phyloP scores from a whole-genome alignment of 2,329 filamentous ascomycete species.

The Aspergillus piperis region DNA sequence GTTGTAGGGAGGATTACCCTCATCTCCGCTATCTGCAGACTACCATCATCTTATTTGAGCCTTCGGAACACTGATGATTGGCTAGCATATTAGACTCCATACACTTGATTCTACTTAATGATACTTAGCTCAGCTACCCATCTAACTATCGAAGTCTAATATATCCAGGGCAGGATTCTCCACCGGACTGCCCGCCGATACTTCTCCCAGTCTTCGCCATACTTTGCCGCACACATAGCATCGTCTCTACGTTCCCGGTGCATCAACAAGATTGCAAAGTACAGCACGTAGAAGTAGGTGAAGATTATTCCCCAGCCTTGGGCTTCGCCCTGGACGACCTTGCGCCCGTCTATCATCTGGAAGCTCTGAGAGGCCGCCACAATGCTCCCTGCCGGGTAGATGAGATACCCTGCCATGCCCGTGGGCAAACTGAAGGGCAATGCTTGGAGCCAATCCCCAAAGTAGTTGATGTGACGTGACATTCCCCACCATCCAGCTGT shows the following conservation, averaged over 20 bases:
- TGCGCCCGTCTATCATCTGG: slow-evolving; percentile 54
- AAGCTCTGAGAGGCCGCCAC: slow-evolving; percentile 12
- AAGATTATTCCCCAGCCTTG: slow-evolving; percentile 76
- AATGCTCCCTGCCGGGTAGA: slow-evolving; percentile 42
- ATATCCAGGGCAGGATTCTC: slow-evolving; percentile 78
- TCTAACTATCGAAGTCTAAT: slow-evolving; percentile 52
- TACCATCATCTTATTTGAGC: no score
- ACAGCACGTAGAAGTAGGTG: slow-evolving; percentile 89
- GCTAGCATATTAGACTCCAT: no score
- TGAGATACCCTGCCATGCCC: slow-evolving; percentile 74
- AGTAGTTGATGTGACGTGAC: slow-evolving; percentile 88
- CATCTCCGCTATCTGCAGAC: no score
- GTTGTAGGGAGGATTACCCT: no score
- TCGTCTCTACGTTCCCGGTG: slow-evolving; percentile 84
- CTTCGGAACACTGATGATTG: no score
- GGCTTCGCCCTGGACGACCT: slow-evolving; percentile 13
- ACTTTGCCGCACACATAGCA: slow-evolving; percentile 82
- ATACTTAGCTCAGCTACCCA: no score
- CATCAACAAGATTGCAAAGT: slow-evolving; percentile 80
- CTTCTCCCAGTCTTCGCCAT: slow-evolving; percentile 83
- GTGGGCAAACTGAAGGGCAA: slow-evolving; percentile 87
- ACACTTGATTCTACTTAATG: no score
- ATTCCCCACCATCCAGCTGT: slow-evolving; percentile 88
- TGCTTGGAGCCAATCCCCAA: slow-evolving; percentile 88
- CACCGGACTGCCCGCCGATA: slow-evolving; percentile 78